Evolutionary conservation across 352 stramenopile genomes (phyloP).

Genomic region (Phytophthora pistaciae): DNA sequence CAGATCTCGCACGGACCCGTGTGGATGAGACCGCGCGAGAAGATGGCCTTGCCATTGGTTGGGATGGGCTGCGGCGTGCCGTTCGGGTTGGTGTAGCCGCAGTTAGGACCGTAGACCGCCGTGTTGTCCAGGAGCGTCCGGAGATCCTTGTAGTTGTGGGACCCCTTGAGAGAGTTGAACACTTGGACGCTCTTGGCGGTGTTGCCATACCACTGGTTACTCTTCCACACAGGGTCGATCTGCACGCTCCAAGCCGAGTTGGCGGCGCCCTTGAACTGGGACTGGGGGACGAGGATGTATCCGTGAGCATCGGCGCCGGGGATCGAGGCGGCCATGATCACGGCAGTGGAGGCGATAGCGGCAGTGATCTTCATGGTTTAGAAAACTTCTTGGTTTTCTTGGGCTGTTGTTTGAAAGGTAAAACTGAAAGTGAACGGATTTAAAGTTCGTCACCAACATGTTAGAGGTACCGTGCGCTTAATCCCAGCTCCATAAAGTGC

Average conservation of each 20-base stretch:
- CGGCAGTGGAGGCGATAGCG: not conserved
- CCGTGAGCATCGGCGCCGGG: not conserved
- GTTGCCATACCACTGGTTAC: not conserved
- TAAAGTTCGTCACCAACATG: too few species aligned
- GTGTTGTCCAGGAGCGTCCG: not conserved
- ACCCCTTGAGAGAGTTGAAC: not conserved
- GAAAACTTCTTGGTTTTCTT: not conserved
- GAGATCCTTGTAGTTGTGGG: not conserved
- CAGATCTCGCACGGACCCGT: not conserved
- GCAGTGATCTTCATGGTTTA: not conserved
- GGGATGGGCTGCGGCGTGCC: not conserved
- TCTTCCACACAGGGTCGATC: not conserved
- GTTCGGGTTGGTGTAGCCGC: not conserved
- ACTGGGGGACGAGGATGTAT: not conserved
- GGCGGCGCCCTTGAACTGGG: not conserved
- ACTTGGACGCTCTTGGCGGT: not conserved
- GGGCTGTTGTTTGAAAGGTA: not conserved
- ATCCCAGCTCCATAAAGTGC: too few species aligned
- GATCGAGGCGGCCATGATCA: not conserved
- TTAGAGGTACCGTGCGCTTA: too few species aligned
- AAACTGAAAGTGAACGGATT: not conserved
- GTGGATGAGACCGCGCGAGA: not conserved
- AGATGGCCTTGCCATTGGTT: not conserved
- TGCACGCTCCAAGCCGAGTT: not conserved
- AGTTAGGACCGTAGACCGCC: not conserved